phyloP scores from a whole-genome alignment of 2,329 filamentous ascomycete genomes.

The Trichophyton verrucosum region DNA sequence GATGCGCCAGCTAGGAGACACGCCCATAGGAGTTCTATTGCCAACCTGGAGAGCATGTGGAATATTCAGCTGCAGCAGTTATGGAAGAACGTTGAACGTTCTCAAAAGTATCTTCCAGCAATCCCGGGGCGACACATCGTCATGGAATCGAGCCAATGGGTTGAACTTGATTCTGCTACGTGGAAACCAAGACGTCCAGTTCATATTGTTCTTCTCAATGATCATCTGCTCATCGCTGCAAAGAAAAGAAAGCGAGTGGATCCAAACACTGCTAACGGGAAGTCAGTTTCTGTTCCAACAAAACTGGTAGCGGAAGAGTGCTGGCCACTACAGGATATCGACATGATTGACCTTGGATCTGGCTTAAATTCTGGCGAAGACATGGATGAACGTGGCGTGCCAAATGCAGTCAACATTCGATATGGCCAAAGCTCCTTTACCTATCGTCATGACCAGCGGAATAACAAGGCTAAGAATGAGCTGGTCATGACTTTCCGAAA shows the following conservation, averaged over 20 bases:
- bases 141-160: conserved; percentile 84
- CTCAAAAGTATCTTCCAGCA: conserved; percentile 90
- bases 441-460: conserved; percentile 75
- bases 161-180: conserved; percentile 92
- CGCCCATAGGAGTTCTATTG: conserved; percentile 83
- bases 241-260: conserved; percentile 86
- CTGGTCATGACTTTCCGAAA: conserved; percentile 85
- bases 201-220: conserved; percentile 85
- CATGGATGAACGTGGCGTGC: conserved; percentile 47
- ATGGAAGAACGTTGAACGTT: conserved; percentile 96
- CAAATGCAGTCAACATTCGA: conserved; percentile 81
- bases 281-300: conserved; percentile 38
- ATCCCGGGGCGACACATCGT: conserved; percentile 85
- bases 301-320: conserved; percentile 90
- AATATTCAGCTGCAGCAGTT: conserved; percentile 60
- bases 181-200: conserved; percentile 87
- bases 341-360: conserved; percentile 72
- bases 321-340: conserved; percentile 85
- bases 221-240: conserved; percentile 81
- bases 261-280: conserved; percentile 35
- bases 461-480: conserved; percentile 63
- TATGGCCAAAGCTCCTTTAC: conserved; percentile 87
- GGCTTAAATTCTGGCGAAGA: conserved; percentile 29
- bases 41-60: conserved; percentile 57
- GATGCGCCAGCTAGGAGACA: conserved; percentile 42